Base-by-base conservation (phyloP, 73 alveolate genomes). In the Blepharisma japonicum region DNA sequence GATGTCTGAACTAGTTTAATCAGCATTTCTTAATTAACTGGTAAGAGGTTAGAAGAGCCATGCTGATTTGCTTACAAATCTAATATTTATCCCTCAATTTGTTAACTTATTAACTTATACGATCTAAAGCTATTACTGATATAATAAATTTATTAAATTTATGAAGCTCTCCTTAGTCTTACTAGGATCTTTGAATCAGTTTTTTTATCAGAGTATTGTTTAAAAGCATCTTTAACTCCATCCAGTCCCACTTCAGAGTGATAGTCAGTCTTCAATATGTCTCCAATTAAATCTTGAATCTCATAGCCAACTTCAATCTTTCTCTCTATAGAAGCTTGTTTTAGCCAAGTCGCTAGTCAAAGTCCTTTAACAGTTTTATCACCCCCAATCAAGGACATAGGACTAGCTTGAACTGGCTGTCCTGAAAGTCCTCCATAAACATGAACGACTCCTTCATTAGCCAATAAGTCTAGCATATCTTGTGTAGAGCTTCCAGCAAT, bases 371-470 rank as follows among this genome's bases (percentile, higher is more conserved):
- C 39, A 32, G 53, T 77, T 6, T 71, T 55, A 14, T 67, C 80
- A 45, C 66, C 71, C 32, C 55, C 68, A 54, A 89, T 89, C 46
- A 89, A 39, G 18, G 68, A 14, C 20, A 78, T 18, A 6, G 89
- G 82, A 70, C 68, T 76, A 54, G 86, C 54, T 14, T 77, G 55
- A 4, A 76, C n/a, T 6, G 77, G 77, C 38, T 77, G 46, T 39
- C 79, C 90, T 9, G 89, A 76, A 9, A 89, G 84, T 14, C 46
- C 14, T 27, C 96, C 96, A 81, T 89, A 89, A 9, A 79, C 27
- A 39, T 81, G 25, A 27, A 77, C 68, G 1, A 77, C 72, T 4
- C 89, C 66, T 6, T 55, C 71, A 6, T 71, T 68, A 4, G 81
- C 66, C 68, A 89, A 38, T 6, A 66, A 50, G 27, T 88, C 77